Conservation (phyloP, 208 protist species). For the Trypanosoma grayi region DNA sequence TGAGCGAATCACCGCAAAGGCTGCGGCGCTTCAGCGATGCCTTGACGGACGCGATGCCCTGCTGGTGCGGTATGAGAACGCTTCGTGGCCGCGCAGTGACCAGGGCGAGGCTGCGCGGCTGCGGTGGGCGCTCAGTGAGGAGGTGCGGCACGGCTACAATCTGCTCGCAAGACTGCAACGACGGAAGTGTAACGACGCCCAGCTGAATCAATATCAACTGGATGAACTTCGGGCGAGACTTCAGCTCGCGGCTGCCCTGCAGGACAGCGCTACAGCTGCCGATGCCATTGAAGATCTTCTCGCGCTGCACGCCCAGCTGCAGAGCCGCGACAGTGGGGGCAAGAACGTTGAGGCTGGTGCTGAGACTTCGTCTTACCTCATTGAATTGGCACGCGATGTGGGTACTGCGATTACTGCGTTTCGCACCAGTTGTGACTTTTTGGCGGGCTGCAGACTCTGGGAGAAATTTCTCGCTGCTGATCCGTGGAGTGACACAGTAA, state of each 20-base stretch:
- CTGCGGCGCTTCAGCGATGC: background rate
- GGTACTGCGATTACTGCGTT: conserved; percentile 18
- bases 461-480: conserved; percentile 16
- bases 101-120: conserved; percentile 5
- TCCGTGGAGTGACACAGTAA: background rate
- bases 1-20: conserved; percentile 3
- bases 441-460: background rate
- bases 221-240: conserved; percentile 9
- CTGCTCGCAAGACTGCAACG: background rate
- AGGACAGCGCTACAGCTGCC: conserved; percentile 2
- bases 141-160: conserved; percentile 15
- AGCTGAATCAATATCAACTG: background rate
- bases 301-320: background rate
- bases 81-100: background rate
- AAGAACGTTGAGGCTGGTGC: background rate
- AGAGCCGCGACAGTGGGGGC: no score
- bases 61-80: background rate
- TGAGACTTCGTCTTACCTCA: background rate
- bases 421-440: conserved; percentile 8
- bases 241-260: conserved; percentile 9
- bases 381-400: conserved; percentile 3
- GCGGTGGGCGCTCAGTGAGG: conserved; percentile 15
- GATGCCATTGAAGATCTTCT: conserved; percentile 1
- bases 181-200: background rate
- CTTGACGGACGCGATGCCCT: background rate